Evolutionary conservation across 768 basidiomycete species (phyloP).

Genomic region (Sporobolomyces roseus): DNA sequence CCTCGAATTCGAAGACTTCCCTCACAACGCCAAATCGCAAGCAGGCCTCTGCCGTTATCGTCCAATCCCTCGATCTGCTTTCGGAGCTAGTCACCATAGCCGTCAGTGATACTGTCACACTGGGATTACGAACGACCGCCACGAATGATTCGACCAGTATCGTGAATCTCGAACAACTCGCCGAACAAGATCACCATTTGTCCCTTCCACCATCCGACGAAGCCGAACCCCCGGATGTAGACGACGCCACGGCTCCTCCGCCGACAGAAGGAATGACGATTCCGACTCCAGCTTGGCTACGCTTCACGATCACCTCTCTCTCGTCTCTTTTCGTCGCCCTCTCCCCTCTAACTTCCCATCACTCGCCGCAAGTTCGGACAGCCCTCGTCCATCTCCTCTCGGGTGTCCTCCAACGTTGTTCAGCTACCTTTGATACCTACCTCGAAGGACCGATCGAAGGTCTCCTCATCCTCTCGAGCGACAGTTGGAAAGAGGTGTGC

Average conservation of each 20-base stretch:
- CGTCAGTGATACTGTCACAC: conserved; percentile 66
- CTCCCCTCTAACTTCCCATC: conserved; percentile 66
- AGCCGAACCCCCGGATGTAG: background rate
- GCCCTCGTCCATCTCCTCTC: conserved; percentile 60
- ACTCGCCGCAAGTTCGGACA: conserved; percentile 62
- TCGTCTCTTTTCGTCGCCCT: conserved; percentile 76
- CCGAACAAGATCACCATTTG: conserved; percentile 45
- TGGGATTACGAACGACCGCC: conserved; percentile 59
- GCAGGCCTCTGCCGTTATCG: conserved; percentile 21
- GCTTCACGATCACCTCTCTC: conserved; percentile 74
- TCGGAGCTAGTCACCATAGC: conserved; percentile 57
- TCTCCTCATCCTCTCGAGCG: conserved; percentile 67
- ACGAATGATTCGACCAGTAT: conserved; percentile 48
- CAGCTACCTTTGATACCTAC: conserved; percentile 27
- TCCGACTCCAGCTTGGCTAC: conserved; percentile 72
- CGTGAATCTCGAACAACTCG: conserved; percentile 63
- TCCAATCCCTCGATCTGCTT: conserved; percentile 59
- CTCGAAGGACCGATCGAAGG: conserved; percentile 41
- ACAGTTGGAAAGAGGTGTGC: conserved; percentile 58
- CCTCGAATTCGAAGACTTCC: background rate
- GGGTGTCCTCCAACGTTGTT: conserved; percentile 53
- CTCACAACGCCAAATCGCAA: conserved; percentile 5
- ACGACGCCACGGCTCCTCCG: background rate
- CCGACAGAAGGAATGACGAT: conserved; percentile 15
- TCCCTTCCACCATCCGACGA: background rate